Base-by-base conservation (phyloP, 257 asterid species). In the Solanum sejunctum region DNA sequence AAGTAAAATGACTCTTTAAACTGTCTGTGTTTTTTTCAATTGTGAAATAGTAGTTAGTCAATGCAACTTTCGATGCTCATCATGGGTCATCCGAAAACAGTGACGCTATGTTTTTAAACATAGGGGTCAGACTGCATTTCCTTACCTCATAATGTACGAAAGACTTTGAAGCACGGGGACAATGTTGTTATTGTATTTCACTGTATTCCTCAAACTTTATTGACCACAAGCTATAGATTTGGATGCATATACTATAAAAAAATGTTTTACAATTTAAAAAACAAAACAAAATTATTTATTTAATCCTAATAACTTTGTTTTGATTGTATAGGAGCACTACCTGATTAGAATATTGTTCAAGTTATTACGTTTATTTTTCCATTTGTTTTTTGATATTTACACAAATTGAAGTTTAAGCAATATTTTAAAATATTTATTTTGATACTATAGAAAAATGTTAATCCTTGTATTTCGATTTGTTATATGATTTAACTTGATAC, bases 391-490 rank as follows among this genome's bases (percentile, higher is more conserved):
- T 12, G 0, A 49, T 21, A 47, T 47, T 71, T 2, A 73, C 0
- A 12, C n/a, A 12, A n/a, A 45, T 7, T 75, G 21, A 21, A 47
- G 15, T 47, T 75, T 23, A 75, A n/a, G 12, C 0, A 18, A 41
- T 0, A 41, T 47, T 73, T 21, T 75, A 75, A 45, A 5, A 41
- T 71, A 41, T 20, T 20, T 13, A 47, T 1, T 21, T 73, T 73
- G 13, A 73, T 47, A 21, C 1, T 0, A 47, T 1, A 47, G 17
- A 47, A 73, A 12, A 4, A n/a, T 73, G 11, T 12, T 12, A 21
- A n/a, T 58, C 0, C 3, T n/a, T 0, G 3, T 58, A 1, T 10
- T 58, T n/a, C 13, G 3, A 58, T n/a, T 58, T n/a, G 0, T n/a
- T 58, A 58, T 58, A 13, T 58, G 3, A 4, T 58, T 58, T 43